These are phyloP conservation scores for Nitzschia inconspicua DNA, from an alignment of 108 stramenopile species.

Conservation along the genomic window DNA sequence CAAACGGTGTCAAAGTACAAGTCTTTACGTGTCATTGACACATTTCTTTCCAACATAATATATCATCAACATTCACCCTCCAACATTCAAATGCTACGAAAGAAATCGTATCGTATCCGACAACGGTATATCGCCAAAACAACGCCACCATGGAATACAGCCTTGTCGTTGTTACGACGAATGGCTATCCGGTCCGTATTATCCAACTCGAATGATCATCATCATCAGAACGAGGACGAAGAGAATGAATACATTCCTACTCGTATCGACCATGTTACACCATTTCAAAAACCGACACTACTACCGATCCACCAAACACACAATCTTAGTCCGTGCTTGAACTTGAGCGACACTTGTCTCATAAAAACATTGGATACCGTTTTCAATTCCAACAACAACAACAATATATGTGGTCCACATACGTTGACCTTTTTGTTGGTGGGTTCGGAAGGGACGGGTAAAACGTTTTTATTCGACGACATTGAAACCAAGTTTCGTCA, in stretches of 20 bases:
- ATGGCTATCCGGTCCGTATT: no score
- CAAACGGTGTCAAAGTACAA: slow-evolving; percentile 4
- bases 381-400: not conserved
- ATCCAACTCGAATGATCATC: no score
- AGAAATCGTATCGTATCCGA: not conserved
- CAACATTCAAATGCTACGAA: not conserved
- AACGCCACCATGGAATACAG: no score
- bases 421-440: slow-evolving; percentile 33
- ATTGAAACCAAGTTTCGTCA: slow-evolving; percentile 20
- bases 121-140: not conserved
- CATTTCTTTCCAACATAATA: not conserved
- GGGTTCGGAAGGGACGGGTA: slow-evolving; percentile 73
- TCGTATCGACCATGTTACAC: slow-evolving; percentile 7
- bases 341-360: not conserved
- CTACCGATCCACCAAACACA: not conserved
- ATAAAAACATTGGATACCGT: not conserved
- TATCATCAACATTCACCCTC: not conserved
- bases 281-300: not conserved
- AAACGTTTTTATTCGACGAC: slow-evolving; percentile 61
- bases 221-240: no score
- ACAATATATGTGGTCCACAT: not conserved
- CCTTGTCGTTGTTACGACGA: no score
- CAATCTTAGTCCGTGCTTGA: not conserved
- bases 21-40: not conserved
- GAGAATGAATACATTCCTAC: no score